phyloP scores from a whole-genome alignment of 441 rosid species.

The Macaranga tanarius region DNA sequence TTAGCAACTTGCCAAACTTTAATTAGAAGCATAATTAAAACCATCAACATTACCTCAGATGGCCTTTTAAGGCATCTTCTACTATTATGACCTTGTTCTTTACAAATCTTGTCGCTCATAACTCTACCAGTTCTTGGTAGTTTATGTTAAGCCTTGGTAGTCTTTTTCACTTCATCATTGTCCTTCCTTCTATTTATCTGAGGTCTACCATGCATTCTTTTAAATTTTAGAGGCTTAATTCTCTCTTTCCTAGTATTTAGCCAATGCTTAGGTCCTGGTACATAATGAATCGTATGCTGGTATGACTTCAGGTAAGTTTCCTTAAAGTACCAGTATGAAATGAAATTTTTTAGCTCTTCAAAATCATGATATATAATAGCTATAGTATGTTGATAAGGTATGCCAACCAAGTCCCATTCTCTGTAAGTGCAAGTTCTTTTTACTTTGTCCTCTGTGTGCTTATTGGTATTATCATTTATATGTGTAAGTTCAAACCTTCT shows the following conservation, averaged over 20 bases:
- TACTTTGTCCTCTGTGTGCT: not conserved
- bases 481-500: not conserved
- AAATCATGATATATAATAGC: not conserved
- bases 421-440: not conserved
- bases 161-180: not conserved
- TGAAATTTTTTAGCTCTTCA: not conserved
- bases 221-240: not conserved
- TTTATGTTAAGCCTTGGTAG: not conserved
- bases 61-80: not conserved
- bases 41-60: too few relatives aligned
- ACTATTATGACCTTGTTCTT: not conserved
- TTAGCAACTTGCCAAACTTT: too few relatives aligned
- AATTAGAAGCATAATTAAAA: too few relatives aligned
- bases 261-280: not conserved
- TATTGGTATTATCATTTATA: not conserved
- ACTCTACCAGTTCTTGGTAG: not conserved
- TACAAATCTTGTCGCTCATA: not conserved
- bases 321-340: not conserved
- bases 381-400: not conserved
- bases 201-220: not conserved
- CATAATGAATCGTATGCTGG: not conserved
- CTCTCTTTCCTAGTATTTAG: not conserved
- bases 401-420: not conserved
- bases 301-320: not conserved
- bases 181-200: not conserved